Percentiles rank a stretch among this genome's conserved stretches.
These are phyloP conservation scores for Selaginella moellendorffii DNA, from an alignment of 75 land plant species.

Conservation along the genomic window DNA sequence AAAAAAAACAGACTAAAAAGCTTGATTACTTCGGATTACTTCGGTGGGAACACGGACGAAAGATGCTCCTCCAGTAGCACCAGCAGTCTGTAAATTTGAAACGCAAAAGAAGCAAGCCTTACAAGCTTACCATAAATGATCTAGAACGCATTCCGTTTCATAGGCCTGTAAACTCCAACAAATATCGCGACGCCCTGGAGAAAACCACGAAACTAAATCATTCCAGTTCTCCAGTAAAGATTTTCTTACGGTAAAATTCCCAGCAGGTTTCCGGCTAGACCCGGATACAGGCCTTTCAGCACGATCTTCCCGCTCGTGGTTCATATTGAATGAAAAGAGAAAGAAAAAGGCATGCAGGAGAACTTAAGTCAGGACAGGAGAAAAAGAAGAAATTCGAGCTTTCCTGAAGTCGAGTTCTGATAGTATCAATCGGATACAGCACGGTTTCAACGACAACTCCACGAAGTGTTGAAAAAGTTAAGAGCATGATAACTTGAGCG, in stretches of 20 bases:
- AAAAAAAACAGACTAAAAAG: too few relatives aligned
- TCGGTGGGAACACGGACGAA: conserved; percentile 88
- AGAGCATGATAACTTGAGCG: too few relatives aligned
- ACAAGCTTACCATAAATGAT: conserved; percentile 49
- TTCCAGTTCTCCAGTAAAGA: too few relatives aligned
- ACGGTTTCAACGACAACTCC: conserved; percentile 84
- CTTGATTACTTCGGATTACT: too few relatives aligned
- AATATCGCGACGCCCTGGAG: conserved; percentile 92
- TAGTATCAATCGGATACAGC: conserved; percentile 86
- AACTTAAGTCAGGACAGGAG: too few relatives aligned
- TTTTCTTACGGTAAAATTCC: conserved; percentile 91
- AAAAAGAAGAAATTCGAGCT: too few relatives aligned
- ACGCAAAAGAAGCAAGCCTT: too few relatives aligned
- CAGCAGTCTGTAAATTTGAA: conserved; percentile 67
- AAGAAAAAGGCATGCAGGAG: too few relatives aligned
- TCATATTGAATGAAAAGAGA: conserved; percentile 28
- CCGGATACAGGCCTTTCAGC: conserved; percentile 68
- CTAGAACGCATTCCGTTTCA: conserved; percentile 61
- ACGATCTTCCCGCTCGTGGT: conserved; percentile 49
- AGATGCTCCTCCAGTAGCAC: conserved; percentile 89
- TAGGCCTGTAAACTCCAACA: conserved; percentile 86
- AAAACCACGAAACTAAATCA: too few relatives aligned
- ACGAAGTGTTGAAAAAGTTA: too few relatives aligned
- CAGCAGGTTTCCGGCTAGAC: conserved; percentile 73
- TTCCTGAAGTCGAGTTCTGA: conserved; percentile 89